These are phyloP conservation scores for Wickerhamomyces canadensis DNA, from an alignment of 805 yeast species.

Conservation along the genomic window DNA sequence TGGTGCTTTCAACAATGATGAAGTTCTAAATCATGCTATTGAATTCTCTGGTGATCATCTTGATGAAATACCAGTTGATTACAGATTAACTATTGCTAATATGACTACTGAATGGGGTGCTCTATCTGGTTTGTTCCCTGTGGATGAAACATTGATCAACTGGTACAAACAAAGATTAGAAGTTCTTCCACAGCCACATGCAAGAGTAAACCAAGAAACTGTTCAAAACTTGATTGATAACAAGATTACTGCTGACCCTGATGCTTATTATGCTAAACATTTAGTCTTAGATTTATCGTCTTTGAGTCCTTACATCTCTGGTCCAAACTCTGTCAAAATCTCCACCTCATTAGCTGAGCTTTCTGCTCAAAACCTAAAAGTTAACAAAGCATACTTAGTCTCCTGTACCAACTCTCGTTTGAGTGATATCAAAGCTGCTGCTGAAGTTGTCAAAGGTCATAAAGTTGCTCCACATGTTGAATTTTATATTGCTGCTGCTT, in stretches of 20 bases:
- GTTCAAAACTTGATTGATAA: constrained; percentile 47
- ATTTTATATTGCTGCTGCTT: constrained; percentile 97
- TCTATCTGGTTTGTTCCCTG: constrained; percentile 94
- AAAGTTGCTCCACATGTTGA: constrained; percentile 87
- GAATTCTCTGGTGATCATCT: constrained; percentile 88
- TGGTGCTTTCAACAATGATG: constrained; percentile 88
- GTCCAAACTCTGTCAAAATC: constrained; percentile 96
- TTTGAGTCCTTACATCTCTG: constrained; percentile 84
- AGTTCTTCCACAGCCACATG: constrained; percentile 63
- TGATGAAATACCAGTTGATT: constrained; percentile 64
- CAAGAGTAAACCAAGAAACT: constrained; percentile 67
- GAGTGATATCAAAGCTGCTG: constrained; percentile 92
- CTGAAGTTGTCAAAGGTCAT: constrained; percentile 71
- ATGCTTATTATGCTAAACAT: constrained; percentile 85
- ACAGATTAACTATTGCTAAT: constrained; percentile 88
- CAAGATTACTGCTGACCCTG: constrained; percentile 50
- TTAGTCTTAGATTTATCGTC: constrained; percentile 74
- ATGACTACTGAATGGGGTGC: constrained; percentile 99
- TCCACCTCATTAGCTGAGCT: constrained; percentile 74
- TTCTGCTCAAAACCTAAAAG: constrained; percentile 64
- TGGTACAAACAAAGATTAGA: constrained; percentile 69
- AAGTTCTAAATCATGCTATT: constrained; percentile 88
- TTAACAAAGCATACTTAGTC: constrained; percentile 94
- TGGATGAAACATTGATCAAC: constrained; percentile 68
- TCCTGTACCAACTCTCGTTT: constrained; percentile 95